Evolutionary conservation across 148 eudicot genomes (phyloP), one percentile per base, ranked within the genome.

Genomic region (Fagopyrum homotropicum): DNA sequence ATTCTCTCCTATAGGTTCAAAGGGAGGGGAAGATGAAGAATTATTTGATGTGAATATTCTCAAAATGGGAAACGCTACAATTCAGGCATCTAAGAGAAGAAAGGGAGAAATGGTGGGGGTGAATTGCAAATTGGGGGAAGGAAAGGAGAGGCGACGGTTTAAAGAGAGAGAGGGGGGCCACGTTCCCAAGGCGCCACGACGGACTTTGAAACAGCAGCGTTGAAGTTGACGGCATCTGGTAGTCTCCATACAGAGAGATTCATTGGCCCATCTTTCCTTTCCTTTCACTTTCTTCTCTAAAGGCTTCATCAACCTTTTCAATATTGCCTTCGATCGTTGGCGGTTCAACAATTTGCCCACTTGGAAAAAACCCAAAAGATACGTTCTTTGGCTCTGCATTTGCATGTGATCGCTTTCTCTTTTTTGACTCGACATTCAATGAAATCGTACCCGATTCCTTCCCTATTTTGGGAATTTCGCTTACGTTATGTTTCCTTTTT

Each of bases 81-180:
- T 48, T 71, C 16, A 45, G 45, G 11, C 1, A 22, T 22, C 26
- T 22, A 22, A 1, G 45, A 19, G 1, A 69, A 5, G 17, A 22
- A n/a, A 9, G 47, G 0, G 52, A 9, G 17, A 17, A 46, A 45
- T 6, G 47, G 29, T 52, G 72, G 15, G 74, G 40, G 3, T 35
- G 40, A 35, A 35, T 35, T 35, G 40, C 40, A 35, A 35, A 35
- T 35, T 46, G 74, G 7, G 74, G 8, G 43, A 54, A 17, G 9
- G 14, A 72, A 72, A 49, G 54, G 51, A 72, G 40, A 46, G 74
- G 55, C 55, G 54, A 45, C 46, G 52, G 74, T 17, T 49, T 46
- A 72, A 72, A 68, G 72, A 68, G 46, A 68, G 46, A 47, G 74
- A 16, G 66, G 35, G 15, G 29, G 44, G 55, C 73, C 73, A 69